Base-by-base conservation (phyloP, 441 rosid species). In the Viola pubescens region DNA sequence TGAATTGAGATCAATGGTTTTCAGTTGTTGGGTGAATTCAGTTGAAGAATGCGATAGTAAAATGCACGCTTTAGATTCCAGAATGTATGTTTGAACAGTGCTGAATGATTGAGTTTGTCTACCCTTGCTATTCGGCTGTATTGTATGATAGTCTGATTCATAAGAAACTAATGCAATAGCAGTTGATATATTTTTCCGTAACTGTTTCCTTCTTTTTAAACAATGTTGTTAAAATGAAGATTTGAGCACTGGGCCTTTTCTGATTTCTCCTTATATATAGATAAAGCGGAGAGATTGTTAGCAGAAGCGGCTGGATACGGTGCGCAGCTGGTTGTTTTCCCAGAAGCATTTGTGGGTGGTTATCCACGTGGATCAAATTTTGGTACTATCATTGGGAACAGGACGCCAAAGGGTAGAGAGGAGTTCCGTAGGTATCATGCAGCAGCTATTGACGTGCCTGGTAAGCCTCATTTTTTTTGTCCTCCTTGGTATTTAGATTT, bases 281-380 rank as follows among this genome's bases (percentile, higher is more conserved):
- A 84, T 44, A 89, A 92, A 81, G 97, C 94, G 10, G 97, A 92
- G 81, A 81, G 91, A 56, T 70, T 92, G 63, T 70, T 87, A 61
- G 85, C 87, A 4, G 98, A 87, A 76, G 95, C 97, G 52, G 94
- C 88, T 1, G 81, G 81, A 9, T 70, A 70, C 11, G 98, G 97
- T 5, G 74, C 97, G 3, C 87, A 85, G 72, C 79, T 92, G 48
- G 97, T 92, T 37, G 85, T 92, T 56, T 89, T 92, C 70, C 98
- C 98, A 12, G 98, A 92, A 72, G 97, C 97, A 9, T 91, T 91
- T 55, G 60, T 91, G 6, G 98, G 97, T 0, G 97, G 98, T 0
- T 92, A 89, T 65, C 95, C 98, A 7, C 86, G 97, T 14, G 95
- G 97, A 26, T 84, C 97, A 9, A 78, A 42, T 65, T 92, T 89